phyloP scores from a whole-genome alignment of 1,284 basidiomycete species.

The Puccinia brachypodii region DNA sequence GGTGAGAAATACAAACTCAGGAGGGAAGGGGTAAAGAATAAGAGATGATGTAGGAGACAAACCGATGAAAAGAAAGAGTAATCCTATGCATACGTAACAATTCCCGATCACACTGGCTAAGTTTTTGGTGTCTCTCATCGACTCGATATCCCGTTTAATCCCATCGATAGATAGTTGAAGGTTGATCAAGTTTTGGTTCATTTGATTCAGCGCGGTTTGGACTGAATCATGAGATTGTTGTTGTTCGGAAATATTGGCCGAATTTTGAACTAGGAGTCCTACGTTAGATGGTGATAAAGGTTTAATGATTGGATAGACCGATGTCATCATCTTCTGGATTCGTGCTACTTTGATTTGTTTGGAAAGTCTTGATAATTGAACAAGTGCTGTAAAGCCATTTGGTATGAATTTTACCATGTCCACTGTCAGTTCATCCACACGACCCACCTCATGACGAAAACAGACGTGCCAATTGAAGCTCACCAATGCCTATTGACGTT shows the following conservation, averaged over 20 bases:
- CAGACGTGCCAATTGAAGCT: constrained; percentile 52
- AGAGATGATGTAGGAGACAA: not conserved
- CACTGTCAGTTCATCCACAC: not conserved
- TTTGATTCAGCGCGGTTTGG: not conserved
- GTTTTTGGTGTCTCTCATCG: not conserved
- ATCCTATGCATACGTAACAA: constrained; percentile 29
- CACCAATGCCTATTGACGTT: constrained; percentile 66
- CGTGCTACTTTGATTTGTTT: not conserved
- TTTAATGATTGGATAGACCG: not conserved
- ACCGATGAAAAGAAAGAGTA: constrained; percentile 31
- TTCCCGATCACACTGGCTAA: constrained; percentile 16
- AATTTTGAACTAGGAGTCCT: not conserved
- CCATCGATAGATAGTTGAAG: not conserved
- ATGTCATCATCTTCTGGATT: not conserved
- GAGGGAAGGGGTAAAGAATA: not conserved
- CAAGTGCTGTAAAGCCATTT: constrained; percentile 29
- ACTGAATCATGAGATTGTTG: no score
- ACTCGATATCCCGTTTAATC: not conserved
- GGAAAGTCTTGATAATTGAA: constrained; percentile 32
- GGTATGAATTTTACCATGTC: no score
- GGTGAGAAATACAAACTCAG: not conserved
- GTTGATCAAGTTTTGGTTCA: constrained; percentile 10
- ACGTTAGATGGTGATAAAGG: not conserved
- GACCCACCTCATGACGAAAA: not conserved
- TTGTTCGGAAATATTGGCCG: not conserved